These are phyloP conservation scores for Talaromyces verruculosus DNA, from an alignment of 2,329 filamentous ascomycete genomes.

Conservation along the genomic window DNA sequence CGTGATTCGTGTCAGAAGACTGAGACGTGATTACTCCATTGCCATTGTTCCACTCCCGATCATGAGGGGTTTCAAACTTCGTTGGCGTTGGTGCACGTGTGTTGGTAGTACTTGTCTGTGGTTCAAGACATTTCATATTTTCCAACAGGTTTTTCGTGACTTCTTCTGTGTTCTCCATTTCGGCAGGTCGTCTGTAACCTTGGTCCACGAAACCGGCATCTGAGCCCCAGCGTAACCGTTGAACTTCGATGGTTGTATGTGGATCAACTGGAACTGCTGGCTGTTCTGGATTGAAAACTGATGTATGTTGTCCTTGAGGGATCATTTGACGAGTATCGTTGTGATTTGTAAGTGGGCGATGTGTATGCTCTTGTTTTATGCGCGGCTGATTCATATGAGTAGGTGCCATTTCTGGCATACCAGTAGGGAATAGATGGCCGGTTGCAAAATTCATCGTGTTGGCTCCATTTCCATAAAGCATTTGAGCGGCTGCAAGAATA, in stretches of 20 bases:
- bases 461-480: slow-evolving; percentile 42
- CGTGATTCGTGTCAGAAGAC: slow-evolving; percentile 21
- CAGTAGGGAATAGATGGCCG: slow-evolving; percentile 26
- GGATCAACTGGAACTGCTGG: slow-evolving; percentile 35
- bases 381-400: slow-evolving; percentile 24
- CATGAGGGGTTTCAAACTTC: slow-evolving; percentile 23
- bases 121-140: slow-evolving; percentile 58
- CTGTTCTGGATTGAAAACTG: slow-evolving; percentile 39
- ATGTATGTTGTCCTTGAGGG: slow-evolving; percentile 38
- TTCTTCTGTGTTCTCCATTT: slow-evolving; percentile 60
- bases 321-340: slow-evolving; percentile 26
- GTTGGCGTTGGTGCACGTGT: slow-evolving; percentile 61
- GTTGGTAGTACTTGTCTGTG: slow-evolving; percentile 58
- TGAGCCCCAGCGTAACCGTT: slow-evolving; percentile 63
- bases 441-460: slow-evolving; percentile 33
- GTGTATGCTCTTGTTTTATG: slow-evolving; percentile 26
- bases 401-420: slow-evolving; percentile 27
- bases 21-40: slow-evolving; percentile 19
- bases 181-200: slow-evolving; percentile 59
- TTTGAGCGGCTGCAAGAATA: slow-evolving; percentile 59
- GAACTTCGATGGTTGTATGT: slow-evolving; percentile 42
- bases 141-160: slow-evolving; percentile 58
- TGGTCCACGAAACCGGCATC: slow-evolving; percentile 64
- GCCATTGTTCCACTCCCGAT: slow-evolving; percentile 24
- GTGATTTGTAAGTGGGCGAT: slow-evolving; percentile 19